These are phyloP conservation scores for Coemansia sp. DNA, from an alignment of 192 early-diverging fungal genomes.

Conservation along the genomic window DNA sequence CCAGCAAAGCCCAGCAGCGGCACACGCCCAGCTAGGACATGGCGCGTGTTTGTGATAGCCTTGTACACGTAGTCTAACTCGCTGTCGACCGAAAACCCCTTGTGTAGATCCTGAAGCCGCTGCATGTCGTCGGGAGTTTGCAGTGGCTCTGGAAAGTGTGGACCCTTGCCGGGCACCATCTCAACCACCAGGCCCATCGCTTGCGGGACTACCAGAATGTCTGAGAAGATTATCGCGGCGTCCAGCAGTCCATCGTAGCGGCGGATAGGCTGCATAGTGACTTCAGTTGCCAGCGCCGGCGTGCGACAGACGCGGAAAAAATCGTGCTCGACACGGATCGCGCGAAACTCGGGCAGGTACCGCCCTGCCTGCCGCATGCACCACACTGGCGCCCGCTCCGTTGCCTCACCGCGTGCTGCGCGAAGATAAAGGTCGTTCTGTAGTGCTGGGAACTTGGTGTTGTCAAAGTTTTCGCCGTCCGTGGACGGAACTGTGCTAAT, in stretches of 20 bases:
- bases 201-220: constrained; percentile 97
- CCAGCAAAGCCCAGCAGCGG: constrained; percentile 96
- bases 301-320: constrained; percentile 95
- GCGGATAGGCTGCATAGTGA: constrained; percentile 97
- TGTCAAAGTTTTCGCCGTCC: constrained; percentile 32
- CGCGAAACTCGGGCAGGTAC: constrained; percentile 94
- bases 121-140: constrained; percentile 65
- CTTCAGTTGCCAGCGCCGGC: constrained; percentile 85
- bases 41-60: constrained; percentile 90
- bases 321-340: constrained; percentile 76
- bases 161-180: constrained; percentile 90
- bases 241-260: constrained; percentile 87
- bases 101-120: constrained; percentile 65
- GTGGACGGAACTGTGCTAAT: neutral
- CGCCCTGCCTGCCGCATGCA: constrained; percentile 98
- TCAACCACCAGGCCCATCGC: constrained; percentile 92
- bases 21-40: constrained; percentile 76
- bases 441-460: constrained; percentile 71
- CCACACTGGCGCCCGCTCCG: constrained; percentile 88
- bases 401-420: constrained; percentile 73
- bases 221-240: constrained; percentile 97
- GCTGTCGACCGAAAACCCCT: constrained; percentile 58
- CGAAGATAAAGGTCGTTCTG: constrained; percentile 91
- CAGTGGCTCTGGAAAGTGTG: constrained; percentile 85
- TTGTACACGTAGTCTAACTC: constrained; percentile 89